These are phyloP conservation scores for Penicillium coffeae DNA, from an alignment of 495 filamentous ascomycete genomes.

Conservation along the genomic window DNA sequence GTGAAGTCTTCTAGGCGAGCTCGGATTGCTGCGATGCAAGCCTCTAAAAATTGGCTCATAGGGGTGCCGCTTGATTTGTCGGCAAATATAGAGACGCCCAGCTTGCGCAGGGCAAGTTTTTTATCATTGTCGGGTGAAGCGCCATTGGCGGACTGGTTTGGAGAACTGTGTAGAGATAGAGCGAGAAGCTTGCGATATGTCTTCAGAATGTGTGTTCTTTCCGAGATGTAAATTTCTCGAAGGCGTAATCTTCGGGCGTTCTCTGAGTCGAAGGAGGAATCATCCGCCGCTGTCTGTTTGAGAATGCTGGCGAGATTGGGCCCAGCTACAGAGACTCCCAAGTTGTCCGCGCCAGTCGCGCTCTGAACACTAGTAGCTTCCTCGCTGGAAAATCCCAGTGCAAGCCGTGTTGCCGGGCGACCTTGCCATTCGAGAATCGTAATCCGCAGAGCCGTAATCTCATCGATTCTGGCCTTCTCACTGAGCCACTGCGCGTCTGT, in stretches of 20 bases:
- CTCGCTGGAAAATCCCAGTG: conserved; percentile 61
- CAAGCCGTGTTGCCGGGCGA: conserved; percentile 60
- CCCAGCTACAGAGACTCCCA: conserved; percentile 47
- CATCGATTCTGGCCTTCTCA: conserved; percentile 68
- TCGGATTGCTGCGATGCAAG: conserved; percentile 44
- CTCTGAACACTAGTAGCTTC: conserved; percentile 64
- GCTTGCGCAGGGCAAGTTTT: conserved; percentile 20
- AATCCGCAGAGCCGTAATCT: conserved; percentile 77
- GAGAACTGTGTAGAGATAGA: conserved; percentile 28
- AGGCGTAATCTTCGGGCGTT: conserved; percentile 58
- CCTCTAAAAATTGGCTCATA: conserved; percentile 26
- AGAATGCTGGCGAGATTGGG: conserved; percentile 38
- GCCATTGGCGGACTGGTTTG: conserved; percentile 4
- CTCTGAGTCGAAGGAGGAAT: conserved; percentile 53
- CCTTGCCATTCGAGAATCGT: conserved; percentile 80
- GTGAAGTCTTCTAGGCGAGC: conserved; percentile 43
- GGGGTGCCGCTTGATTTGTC: conserved; percentile 24
- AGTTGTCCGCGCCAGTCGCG: conserved; percentile 56
- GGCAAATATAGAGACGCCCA: conserved; percentile 33
- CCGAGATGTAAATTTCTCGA: conserved; percentile 64
- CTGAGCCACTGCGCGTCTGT: conserved; percentile 83
- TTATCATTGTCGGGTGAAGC: conserved; percentile 6
- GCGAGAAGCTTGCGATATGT: conserved; percentile 41
- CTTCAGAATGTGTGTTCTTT: conserved; percentile 50
- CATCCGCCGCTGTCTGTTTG: conserved; percentile 35